Evolutionary conservation across 169 alveolate species (phyloP).

Genomic region (Theileria annulata): DNA sequence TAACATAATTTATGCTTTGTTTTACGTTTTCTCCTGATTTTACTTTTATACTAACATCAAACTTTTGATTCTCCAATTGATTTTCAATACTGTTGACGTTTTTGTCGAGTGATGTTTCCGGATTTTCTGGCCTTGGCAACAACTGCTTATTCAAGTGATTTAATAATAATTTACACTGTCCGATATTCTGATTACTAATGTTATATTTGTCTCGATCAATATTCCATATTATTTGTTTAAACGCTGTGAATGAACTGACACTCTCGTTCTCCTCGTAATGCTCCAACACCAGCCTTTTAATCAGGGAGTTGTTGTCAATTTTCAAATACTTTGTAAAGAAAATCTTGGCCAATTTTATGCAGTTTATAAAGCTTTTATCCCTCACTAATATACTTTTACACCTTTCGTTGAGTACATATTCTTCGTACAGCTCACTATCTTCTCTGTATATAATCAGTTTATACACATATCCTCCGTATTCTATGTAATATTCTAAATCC

Average conservation of each 20-base stretch:
- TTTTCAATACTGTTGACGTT: not conserved
- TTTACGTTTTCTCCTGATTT: not conserved
- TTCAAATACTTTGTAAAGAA: conserved; percentile 8
- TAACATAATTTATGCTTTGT: not conserved
- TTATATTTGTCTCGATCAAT: not conserved
- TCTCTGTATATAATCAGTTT: not conserved
- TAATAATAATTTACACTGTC: not conserved
- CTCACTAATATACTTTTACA: conserved; percentile 1
- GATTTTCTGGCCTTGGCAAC: not conserved
- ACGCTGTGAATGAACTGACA: not conserved
- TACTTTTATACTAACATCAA: not conserved
- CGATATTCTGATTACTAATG: not conserved
- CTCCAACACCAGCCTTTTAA: not conserved
- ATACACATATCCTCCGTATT: not conserved
- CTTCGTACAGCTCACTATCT: not conserved
- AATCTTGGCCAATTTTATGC: conserved; percentile 3
- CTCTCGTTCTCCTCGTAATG: not conserved
- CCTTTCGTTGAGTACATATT: not conserved
- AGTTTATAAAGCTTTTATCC: conserved; percentile 1
- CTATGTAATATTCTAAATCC: not conserved
- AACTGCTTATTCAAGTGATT: not conserved
- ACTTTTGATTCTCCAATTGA: not conserved
- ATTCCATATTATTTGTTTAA: not conserved
- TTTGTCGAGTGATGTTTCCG: not conserved
- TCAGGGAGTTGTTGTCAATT: not conserved